A percentile compares a stretch with the other conserved stretches of the same genome.
phyloP scores from a whole-genome alignment of 306 rosid species.

The Casuarina cunninghamiana region DNA sequence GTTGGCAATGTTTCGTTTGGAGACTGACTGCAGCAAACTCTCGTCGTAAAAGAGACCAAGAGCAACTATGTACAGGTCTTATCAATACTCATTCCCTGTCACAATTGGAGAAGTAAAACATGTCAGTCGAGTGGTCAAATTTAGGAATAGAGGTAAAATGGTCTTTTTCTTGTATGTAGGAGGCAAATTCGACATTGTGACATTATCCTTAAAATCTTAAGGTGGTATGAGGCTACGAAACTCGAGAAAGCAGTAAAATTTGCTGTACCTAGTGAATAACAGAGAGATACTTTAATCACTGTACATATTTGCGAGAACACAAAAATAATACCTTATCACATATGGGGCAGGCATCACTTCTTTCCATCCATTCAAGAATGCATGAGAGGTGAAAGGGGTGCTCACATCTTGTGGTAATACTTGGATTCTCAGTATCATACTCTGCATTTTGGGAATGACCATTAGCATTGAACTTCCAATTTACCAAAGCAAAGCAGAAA shows the following conservation, averaged over 20 bases:
- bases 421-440: slow-evolving; percentile 64
- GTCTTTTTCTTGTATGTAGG: too few relatives aligned
- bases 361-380: slow-evolving; percentile 83
- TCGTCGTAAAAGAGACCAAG: slow-evolving; percentile 2
- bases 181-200: too few relatives aligned
- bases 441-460: slow-evolving; percentile 41
- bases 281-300: background rate
- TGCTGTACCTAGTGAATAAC: background rate
- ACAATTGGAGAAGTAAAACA: slow-evolving; percentile 12
- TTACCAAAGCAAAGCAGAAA: background rate
- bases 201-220: background rate
- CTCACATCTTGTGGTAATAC: slow-evolving; percentile 51
- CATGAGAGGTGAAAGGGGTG: slow-evolving; percentile 81
- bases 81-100: slow-evolving; percentile 43
- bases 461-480: background rate
- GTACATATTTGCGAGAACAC: slow-evolving; percentile 14
- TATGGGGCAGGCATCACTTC: slow-evolving; percentile 74
- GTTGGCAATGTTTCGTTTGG: slow-evolving; percentile 38
- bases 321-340: slow-evolving; percentile 81
- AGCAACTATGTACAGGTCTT: slow-evolving; percentile 25
- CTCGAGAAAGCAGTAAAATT: background rate
- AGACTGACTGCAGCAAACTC: slow-evolving; percentile 27
- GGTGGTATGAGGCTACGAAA: background rate
- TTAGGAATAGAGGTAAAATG: too few relatives aligned
- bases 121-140: background rate